These are phyloP conservation scores for Eucalyptus marginata DNA, from an alignment of 345 rosid genomes.

Conservation along the genomic window DNA sequence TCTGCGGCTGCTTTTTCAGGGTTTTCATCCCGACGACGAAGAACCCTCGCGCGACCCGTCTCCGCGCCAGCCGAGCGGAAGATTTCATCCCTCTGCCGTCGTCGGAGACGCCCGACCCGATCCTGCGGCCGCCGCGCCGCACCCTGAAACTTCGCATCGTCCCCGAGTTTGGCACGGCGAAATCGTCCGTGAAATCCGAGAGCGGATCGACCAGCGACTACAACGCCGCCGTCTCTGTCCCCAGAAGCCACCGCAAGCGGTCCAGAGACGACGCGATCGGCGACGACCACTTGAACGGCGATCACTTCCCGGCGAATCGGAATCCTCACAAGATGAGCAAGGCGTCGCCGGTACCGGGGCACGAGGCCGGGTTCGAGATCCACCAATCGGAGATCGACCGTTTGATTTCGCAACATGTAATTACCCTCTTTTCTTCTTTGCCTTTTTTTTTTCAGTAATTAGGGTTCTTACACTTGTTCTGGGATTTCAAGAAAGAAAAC, in stretches of 20 bases:
- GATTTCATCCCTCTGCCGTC: background rate
- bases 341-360: slow-evolving; percentile 14
- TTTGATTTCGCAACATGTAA: slow-evolving; percentile 34
- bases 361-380: slow-evolving; percentile 23
- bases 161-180: background rate
- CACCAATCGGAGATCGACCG: slow-evolving; percentile 46
- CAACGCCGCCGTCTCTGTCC: background rate
- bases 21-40: background rate
- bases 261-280: slow-evolving; percentile 13
- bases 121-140: background rate
- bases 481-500: background rate
- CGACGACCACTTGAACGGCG: slow-evolving; percentile 5
- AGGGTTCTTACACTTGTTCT: background rate
- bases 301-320: background rate
- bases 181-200: background rate
- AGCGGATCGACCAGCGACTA: background rate
- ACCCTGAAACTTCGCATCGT: background rate
- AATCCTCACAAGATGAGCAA: background rate
- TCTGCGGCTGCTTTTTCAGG: background rate
- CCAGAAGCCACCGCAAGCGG: background rate
- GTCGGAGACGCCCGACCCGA: background rate
- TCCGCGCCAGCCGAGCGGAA: background rate
- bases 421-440: background rate
- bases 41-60: background rate
- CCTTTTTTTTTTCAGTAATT: background rate